Base-by-base conservation (phyloP, 1,284 basidiomycete genomes). In the Microstroma glucosiphilum region DNA sequence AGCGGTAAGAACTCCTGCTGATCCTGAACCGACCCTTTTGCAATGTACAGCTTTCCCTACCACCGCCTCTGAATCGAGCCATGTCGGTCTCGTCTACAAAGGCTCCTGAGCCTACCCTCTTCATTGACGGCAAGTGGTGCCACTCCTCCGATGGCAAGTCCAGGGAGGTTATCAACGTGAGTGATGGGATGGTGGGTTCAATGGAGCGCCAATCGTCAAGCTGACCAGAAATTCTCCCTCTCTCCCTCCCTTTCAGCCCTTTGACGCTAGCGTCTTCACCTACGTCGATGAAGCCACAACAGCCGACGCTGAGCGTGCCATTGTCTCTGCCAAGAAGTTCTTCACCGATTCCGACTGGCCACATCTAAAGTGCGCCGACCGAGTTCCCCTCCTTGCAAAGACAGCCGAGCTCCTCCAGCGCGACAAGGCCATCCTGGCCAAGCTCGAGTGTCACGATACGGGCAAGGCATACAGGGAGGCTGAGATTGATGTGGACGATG, bases 391-490 rank as follows among this genome's bases (percentile, higher is more conserved):
- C 15, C 69, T 79, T 3, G 48, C 49, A 1, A 64, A 63, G 25
- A 67, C 76, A 21, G 77, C 77, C 19, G 73, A 72, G 17, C 68
- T 77, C 11, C 63, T 79, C 48, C 76, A 78, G 57, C 62, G 67
- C 55, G 68, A 77, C 68, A 71, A 72, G 59, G 59, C 64, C 11
- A 59, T 66, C 12, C 63, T 79, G 4, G 70, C 75, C 51, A 59
- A 72, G 49, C 72, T 77, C 60, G 77, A 79, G 57, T 71, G 69
- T n/a, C 61, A 66, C 17, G 77, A 79, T 61, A 78, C 77, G 21
- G 77, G 77, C 56, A 79, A 79, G 68, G 77, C 77, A 42, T 58
- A 77, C 1, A 67, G 65, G 41, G 77, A 79, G 58, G 68, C 67
- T 61, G 65, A 73, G 40, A 70, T 70, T 15, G 77, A 79, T 54